These are phyloP conservation scores for Vaccinium macrocarpon DNA, from an alignment of 148 eudicot genomes.

Conservation along the genomic window DNA sequence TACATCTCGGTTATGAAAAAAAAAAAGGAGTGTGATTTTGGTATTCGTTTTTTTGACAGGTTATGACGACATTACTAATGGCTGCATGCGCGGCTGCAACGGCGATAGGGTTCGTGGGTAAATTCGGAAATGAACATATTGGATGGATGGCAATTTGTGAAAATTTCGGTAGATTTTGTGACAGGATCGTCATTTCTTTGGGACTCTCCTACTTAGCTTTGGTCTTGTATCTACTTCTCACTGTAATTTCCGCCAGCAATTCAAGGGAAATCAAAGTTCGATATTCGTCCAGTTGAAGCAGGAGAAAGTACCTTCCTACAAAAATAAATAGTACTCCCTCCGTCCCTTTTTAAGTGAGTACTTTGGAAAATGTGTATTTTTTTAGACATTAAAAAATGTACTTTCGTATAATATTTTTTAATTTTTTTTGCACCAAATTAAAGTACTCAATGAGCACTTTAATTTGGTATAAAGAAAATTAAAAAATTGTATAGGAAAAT, in stretches of 20 bases:
- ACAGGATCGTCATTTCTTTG: constrained; percentile 21
- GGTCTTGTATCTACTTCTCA: constrained; percentile 29
- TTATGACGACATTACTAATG: constrained; percentile 29
- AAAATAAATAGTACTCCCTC: too few relatives aligned
- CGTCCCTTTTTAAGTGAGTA: too few relatives aligned
- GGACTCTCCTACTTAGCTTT: constrained; percentile 27
- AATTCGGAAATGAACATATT: constrained; percentile 37
- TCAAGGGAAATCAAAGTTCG: not conserved
- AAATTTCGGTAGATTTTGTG: constrained; percentile 35
- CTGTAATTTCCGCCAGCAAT: constrained; percentile 23
- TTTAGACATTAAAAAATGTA: too few relatives aligned
- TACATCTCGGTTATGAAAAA: too few relatives aligned
- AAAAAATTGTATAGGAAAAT: too few relatives aligned
- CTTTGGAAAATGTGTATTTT: too few relatives aligned
- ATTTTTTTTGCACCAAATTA: too few relatives aligned
- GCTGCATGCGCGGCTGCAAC: constrained; percentile 51
- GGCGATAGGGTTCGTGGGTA: constrained; percentile 45
- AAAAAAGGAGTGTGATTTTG: not conserved
- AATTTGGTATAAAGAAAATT: too few relatives aligned
- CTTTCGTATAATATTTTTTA: too few relatives aligned
- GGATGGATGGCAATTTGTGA: constrained; percentile 62
- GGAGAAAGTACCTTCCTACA: not conserved
- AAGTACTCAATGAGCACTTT: too few relatives aligned
- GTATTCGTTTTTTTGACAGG: constrained; percentile 24
- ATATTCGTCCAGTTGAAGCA: not conserved